Conservation (phyloP, 2,329 filamentous ascomycete genomes). For the Myriosclerotinia duriaeana region DNA sequence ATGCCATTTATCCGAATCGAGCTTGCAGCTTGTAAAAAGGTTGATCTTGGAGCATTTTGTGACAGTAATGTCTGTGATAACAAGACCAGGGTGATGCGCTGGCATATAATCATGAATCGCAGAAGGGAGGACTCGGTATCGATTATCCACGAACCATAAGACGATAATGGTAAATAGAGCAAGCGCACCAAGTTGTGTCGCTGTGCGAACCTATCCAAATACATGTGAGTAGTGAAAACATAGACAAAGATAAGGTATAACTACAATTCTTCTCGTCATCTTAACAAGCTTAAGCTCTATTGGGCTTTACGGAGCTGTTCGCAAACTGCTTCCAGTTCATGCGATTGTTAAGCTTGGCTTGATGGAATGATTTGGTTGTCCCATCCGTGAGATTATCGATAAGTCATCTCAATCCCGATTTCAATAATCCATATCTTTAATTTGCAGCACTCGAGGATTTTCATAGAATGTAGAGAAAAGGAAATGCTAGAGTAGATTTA, state of each 20-base stretch:
- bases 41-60: slow-evolving; percentile 63
- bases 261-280: slow-evolving; percentile 42
- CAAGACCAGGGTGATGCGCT: slow-evolving; percentile 64
- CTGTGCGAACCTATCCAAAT: slow-evolving; percentile 47
- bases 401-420: slow-evolving; percentile 16
- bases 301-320: slow-evolving; percentile 22
- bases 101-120: slow-evolving; percentile 68
- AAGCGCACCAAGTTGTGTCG: slow-evolving; percentile 38
- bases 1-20: slow-evolving; percentile 60
- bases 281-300: slow-evolving; percentile 24
- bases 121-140: slow-evolving; percentile 66
- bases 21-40: slow-evolving; percentile 57
- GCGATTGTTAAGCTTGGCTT: slow-evolving; percentile 23
- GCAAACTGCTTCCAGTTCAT: slow-evolving; percentile 24
- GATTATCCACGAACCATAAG: slow-evolving; percentile 65
- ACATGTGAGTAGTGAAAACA: slow-evolving; percentile 19
- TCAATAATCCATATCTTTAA: neutral
- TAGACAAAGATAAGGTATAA: slow-evolving; percentile 16
- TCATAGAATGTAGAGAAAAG: neutral
- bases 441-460: neutral
- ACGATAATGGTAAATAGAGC: slow-evolving; percentile 54
- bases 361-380: slow-evolving; percentile 21
- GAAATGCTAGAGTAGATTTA: neutral
- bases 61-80: slow-evolving; percentile 70
- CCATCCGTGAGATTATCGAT: slow-evolving; percentile 21